These are phyloP conservation scores for Vitis hybrid DNA, from an alignment of 177 flowering plant genomes.

Conservation along the genomic window DNA sequence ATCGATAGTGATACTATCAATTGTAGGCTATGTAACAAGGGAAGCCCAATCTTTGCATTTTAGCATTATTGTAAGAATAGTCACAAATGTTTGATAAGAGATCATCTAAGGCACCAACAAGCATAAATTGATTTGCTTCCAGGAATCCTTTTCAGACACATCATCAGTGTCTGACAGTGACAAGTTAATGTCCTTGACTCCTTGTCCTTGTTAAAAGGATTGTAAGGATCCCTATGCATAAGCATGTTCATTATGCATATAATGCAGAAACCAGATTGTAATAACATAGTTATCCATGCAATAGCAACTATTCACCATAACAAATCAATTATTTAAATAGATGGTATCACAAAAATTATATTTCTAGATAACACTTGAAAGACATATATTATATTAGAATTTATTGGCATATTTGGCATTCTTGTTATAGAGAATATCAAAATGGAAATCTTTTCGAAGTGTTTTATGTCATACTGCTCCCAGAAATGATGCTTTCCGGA, in stretches of 20 bases:
- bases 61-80: neutral
- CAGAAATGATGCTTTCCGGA: slow-evolving; percentile 64
- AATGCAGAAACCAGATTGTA: neutral
- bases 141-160: neutral
- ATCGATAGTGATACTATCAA: neutral
- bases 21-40: neutral
- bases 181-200: no score
- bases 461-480: slow-evolving; percentile 56
- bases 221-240: neutral
- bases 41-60: neutral
- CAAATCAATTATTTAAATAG: neutral
- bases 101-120: no score
- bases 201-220: no score
- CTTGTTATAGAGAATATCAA: neutral
- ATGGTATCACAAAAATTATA: neutral
- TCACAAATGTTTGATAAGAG: neutral
- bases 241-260: neutral
- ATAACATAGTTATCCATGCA: neutral
- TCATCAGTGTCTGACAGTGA: no score
- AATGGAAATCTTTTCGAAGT: neutral
- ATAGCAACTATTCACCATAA: neutral
- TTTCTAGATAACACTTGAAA: neutral
- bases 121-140: neutral
- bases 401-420: neutral
- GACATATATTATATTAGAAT: neutral